Evolutionary conservation across 139 green algal genomes (phyloP), one percentile per base, ranked within the genome.

Genomic region (Penium margaritaceum): DNA sequence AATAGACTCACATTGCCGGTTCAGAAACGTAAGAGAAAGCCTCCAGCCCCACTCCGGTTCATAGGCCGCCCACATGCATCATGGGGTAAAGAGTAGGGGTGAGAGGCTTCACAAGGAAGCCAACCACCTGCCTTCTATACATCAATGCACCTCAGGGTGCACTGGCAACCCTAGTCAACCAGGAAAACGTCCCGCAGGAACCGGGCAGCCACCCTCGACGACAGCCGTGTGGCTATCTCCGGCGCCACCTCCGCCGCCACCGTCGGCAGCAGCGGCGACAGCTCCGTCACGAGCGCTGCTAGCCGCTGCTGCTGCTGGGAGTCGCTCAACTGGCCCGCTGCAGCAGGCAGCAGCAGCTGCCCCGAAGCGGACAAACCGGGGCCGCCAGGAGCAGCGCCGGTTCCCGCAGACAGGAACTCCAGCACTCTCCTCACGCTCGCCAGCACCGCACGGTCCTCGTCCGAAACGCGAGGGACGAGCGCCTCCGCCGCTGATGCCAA

Each of bases 171-270:
- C 5, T 60, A 60, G 36, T 24, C 27, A 36, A 63, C 63, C 6
- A 80, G 53, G 27, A 78, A 77, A 24, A 70, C n/a, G 21, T 80
- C 63, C 27, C 73, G 67, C 1, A 80, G 70, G 24, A 78, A 69
- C 44, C 73, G 46, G 38, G 73, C 73, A 39, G 30, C 51, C 5
- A 80, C 66, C 4, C 73, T 35, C 15, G 47, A 67, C 55, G 66
- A 47, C 73, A 80, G 47, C 30, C 73, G 65, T 19, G n/a, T 46
- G 5, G 39, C 66, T 41, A 80, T 34, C 51, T 80, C 73, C 5
- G 73, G 73, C 17, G 73, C 38, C 17, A 80, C 30, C 66, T 80
- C 67, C 32, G 54, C 30, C 14, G 73, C 73, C 5, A 80, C 65
- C 1, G 27, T 69, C 7, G 73, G 73, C 21, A 76, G 46, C 21